Percentiles rank a stretch among this genome's conserved stretches.
Evolutionary conservation across 768 basidiomycete genomes (phyloP).

Genomic region (Lactarius sanguifluus): DNA sequence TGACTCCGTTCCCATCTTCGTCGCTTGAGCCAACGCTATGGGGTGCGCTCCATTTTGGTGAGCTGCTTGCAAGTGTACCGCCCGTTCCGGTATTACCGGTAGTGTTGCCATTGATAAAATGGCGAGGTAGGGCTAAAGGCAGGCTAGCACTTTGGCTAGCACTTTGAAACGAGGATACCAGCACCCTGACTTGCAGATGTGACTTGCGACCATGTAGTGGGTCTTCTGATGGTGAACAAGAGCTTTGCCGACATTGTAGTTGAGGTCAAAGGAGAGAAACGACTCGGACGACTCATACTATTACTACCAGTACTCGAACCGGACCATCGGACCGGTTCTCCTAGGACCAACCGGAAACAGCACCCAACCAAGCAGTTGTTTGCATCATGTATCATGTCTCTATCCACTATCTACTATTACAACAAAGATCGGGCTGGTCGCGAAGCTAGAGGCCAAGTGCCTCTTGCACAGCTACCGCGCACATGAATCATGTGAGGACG

Average conservation of each 20-base stretch:
- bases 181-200: conserved; percentile 64
- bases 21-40: conserved; percentile 55
- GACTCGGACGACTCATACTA: too few species aligned
- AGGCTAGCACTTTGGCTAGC: conserved; percentile 34
- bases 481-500: too few species aligned
- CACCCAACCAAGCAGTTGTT: too few species aligned
- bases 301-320: too few species aligned
- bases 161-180: conserved; percentile 55
- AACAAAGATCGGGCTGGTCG: too few species aligned
- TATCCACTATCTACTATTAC: too few species aligned
- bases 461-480: too few species aligned
- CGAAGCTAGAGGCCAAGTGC: too few species aligned
- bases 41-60: conserved; percentile 40
- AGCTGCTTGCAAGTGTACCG: conserved; percentile 58
- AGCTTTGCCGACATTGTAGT: conserved; percentile 36
- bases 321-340: too few species aligned
- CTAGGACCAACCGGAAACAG: too few species aligned
- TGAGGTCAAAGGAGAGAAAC: too few species aligned
- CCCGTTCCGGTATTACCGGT: conserved; percentile 34
- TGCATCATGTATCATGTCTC: too few species aligned
- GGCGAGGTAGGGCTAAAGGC: conserved; percentile 50
- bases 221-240: conserved; percentile 84
- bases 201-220: conserved; percentile 65
- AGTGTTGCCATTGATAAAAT: conserved; percentile 42
- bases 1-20: conserved; percentile 46